Base-by-base conservation (phyloP, 176 grass and related monocot species). In the Guadua angustifolia region DNA sequence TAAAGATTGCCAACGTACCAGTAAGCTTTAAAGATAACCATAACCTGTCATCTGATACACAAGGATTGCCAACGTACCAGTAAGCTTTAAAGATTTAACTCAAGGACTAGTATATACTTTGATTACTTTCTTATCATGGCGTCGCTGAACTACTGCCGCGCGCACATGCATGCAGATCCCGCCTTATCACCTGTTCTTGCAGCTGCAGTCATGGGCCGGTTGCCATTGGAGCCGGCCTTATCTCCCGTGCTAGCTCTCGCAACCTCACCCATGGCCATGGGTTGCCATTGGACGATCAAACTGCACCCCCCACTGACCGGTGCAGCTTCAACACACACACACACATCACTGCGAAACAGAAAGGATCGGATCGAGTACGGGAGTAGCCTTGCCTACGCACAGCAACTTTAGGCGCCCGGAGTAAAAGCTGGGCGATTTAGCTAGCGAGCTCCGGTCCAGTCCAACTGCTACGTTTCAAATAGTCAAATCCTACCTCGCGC, bases 401-500 rank as follows among this genome's bases (percentile, higher is more conserved):
- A 56, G 77, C 85, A 82, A 77, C 79, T 88, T 84, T 73, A 74
- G 63, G 68, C 12, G 33, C 44, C 69, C 24, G 78, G 53, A 58
- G 84, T 61, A 50, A 88, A 88, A 73, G 33, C 75, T 75, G 59
- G 58, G 15, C n/a, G 40, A 60, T 60, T 8, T 50, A 51, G 14
- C 49, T 51, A 50, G 45, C 21, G 32, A 40, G 71, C 71, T 26
- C 45, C 21, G 51, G 25, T 72, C 74, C 63, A 60, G 77, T 90
- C 83, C 74, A 88, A 79, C 47, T 70, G 84, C 68, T 82, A 52
- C 71, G 68, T 82, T 87, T 81, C 75, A 74, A 88, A 88, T 83
- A 86, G 82, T 94, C 86, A 92, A 94, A 88, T 85, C 58, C 72
- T 66, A 79, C 33, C 62, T 84, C 68, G 56, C 79, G 62, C 51